Base-by-base conservation (phyloP, 495 filamentous ascomycete genomes). In the Rostrohypoxylon terebratum region DNA sequence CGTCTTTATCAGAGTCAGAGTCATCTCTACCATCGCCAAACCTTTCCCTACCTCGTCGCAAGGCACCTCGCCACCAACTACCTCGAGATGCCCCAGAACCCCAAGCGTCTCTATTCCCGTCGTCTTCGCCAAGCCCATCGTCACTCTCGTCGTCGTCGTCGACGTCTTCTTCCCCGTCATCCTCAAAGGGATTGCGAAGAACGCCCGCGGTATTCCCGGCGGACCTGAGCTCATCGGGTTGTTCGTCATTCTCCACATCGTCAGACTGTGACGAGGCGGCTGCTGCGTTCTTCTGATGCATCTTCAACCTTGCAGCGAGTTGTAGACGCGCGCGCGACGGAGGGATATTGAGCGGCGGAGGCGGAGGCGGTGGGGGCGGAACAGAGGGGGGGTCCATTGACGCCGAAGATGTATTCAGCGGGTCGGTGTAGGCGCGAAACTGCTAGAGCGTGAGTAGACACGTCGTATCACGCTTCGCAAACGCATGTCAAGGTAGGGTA, bases 321-420 rank as follows among this genome's bases (percentile, higher is more conserved):
- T 96, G 94, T 18, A 93, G 86, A 16, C 94, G 89, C 18, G 94
- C 94, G n/a, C 94, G 88, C 2, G 93, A 94, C 2, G 94, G 94
- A 9, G 91, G 90, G 21, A 94, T 87, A 74, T 94, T 93, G 38
- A 92, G 85, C 4, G 90, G 90, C 4, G 90, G 88, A 1, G 90
- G 90, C 0, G 87, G 85, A 8, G 87, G 86, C 0, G 86, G 84
- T 0, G 84, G 81, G 14, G 86, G 81, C 18, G 85, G 82, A 51
- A 85, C 80, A 16, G 83, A 84, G 2, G 84, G 85, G 11, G 85
- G 84, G 54, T 82, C 82, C 63, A 86, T 75, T 31, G 82, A 81
- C 25, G 79, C 71, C 4, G 76, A 75, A 55, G 79, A 79, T 31
- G 77, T 68, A 59, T 84, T 84, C 1, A 84, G 71, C 1, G 83